A percentile compares a stretch with the other conserved stretches of the same genome.
These are phyloP conservation scores for Chlamydomonas eustigma DNA, from an alignment of 139 green algal genomes.

Conservation along the genomic window DNA sequence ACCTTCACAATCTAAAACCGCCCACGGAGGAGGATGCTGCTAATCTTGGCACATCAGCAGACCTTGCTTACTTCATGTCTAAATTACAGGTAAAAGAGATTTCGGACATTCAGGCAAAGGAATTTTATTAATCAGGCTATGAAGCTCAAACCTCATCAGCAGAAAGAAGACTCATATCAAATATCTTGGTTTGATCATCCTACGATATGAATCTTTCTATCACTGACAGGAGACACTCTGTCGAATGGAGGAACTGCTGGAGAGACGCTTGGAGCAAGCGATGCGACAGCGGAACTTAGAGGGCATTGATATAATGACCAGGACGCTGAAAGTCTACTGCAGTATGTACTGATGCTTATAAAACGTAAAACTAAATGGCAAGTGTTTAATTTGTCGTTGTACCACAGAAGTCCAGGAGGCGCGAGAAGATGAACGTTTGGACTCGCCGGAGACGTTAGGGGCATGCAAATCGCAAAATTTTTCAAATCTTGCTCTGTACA, in stretches of 20 bases:
- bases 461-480: too few species aligned
- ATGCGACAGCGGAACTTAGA: conserved; percentile 12
- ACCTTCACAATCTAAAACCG: not conserved
- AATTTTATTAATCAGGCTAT: not conserved
- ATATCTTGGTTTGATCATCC: not conserved
- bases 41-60: conserved; percentile 17
- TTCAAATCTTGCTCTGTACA: too few species aligned
- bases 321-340: conserved; percentile 32
- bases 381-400: too few species aligned
- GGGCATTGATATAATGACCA: conserved; percentile 29
- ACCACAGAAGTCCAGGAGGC: too few species aligned
- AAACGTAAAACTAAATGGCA: too few species aligned
- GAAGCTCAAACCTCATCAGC: not conserved
- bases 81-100: not conserved
- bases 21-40: conserved; percentile 14
- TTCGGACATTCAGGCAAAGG: not conserved
- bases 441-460: too few species aligned
- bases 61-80: conserved; percentile 28
- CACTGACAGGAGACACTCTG: conserved; percentile 20
- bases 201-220: not conserved
- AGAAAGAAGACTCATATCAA: not conserved
- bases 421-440: too few species aligned
- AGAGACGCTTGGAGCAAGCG: conserved; percentile 6
- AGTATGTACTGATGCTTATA: conserved; percentile 2
- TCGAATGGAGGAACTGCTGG: conserved; percentile 25